These are phyloP conservation scores for Globisporangium mamillatum DNA, from an alignment of 352 stramenopile genomes.

Conservation along the genomic window DNA sequence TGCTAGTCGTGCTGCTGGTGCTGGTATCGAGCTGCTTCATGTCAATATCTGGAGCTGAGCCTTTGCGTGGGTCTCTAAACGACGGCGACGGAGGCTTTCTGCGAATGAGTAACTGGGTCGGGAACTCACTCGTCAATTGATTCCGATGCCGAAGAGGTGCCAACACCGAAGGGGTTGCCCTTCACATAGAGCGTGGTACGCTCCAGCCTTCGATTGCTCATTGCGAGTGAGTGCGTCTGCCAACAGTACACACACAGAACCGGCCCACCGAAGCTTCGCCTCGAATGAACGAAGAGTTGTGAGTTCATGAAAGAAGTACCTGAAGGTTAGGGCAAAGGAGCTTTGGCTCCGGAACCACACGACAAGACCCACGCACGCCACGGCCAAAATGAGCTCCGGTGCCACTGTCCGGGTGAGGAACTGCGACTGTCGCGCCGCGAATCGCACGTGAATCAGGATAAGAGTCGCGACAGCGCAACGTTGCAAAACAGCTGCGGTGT, in stretches of 20 bases:
- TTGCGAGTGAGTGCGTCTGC: background rate
- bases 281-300: background rate
- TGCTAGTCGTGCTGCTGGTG: background rate
- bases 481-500: background rate
- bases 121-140: background rate
- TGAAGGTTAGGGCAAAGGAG: background rate
- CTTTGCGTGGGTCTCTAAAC: background rate
- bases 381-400: background rate
- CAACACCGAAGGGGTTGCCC: background rate
- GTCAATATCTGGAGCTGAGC: background rate
- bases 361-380: background rate
- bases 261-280: background rate
- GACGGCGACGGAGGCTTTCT: background rate
- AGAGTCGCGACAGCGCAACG: background rate
- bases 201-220: background rate
- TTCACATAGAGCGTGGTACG: background rate
- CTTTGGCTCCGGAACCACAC: background rate
- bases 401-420: background rate
- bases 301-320: background rate
- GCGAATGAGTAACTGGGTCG: background rate
- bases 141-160: background rate
- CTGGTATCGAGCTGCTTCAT: constrained; percentile 5
- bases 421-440: background rate
- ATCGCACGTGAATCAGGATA: background rate
- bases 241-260: background rate